phyloP scores from a whole-genome alignment of 108 stramenopile genomes.

The Mediolabrus comicus region DNA sequence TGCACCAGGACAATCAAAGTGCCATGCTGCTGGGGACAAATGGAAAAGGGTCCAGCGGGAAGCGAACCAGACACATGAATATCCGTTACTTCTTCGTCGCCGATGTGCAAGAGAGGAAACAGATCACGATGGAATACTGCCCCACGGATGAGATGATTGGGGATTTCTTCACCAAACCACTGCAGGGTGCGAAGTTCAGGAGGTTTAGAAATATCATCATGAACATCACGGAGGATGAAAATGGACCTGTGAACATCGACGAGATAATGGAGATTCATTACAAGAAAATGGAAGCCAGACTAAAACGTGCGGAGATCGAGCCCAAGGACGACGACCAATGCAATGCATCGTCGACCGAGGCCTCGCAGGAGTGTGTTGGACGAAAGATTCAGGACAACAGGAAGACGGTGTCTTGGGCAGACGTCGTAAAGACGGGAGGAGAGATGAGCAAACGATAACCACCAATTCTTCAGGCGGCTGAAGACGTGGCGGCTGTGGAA shows the following conservation, averaged over 20 bases:
- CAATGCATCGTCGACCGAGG: not conserved
- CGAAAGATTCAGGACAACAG: not conserved
- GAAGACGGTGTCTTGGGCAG: too few species aligned
- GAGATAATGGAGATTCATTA: not conserved
- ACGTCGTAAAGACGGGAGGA: too few species aligned
- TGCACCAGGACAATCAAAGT: constrained; percentile 53
- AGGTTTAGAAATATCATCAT: constrained; percentile 29
- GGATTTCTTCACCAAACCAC: constrained; percentile 42
- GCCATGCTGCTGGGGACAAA: constrained; percentile 49
- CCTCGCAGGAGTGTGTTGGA: constrained; percentile 6
- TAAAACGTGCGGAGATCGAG: not conserved
- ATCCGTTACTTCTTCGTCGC: constrained; percentile 54
- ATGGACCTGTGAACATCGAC: not conserved
- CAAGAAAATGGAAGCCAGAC: not conserved
- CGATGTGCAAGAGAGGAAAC: constrained; percentile 18
- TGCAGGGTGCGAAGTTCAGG: constrained; percentile 14
- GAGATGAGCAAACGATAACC: too few species aligned
- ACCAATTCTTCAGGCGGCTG: too few species aligned
- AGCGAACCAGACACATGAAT: constrained; percentile 49
- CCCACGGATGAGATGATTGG: constrained; percentile 28
- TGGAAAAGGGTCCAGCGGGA: constrained; percentile 34
- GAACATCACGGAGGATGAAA: constrained; percentile 5
- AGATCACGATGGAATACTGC: constrained; percentile 18
- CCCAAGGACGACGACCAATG: not conserved
- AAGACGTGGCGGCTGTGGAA: too few species aligned